Percentiles rank a stretch among this genome's conserved stretches.
These are phyloP conservation scores for Pseudognaphalium luteoalbum DNA, from an alignment of 129 eudicot species.

Conservation along the genomic window DNA sequence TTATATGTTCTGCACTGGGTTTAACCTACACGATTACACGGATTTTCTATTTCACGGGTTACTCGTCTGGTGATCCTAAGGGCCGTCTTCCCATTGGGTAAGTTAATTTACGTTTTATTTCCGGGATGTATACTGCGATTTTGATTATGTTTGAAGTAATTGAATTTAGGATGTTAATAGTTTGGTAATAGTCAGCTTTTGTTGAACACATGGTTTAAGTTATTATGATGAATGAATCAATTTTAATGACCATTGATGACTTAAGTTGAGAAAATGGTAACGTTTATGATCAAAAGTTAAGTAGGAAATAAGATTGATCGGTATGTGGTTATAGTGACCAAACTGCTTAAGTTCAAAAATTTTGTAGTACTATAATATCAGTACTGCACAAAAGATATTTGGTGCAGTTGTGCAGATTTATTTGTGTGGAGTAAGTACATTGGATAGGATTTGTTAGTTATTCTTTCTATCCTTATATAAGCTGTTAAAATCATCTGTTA, in stretches of 20 bases:
- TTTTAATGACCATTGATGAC: neutral
- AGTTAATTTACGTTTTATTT: slow-evolving; percentile 4
- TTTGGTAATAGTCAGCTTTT: no score
- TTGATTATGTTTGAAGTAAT: neutral
- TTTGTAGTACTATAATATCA: neutral
- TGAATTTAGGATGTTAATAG: neutral
- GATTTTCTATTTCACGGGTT: slow-evolving; percentile 81
- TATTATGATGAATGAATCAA: neutral
- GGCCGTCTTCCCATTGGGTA: slow-evolving; percentile 76
- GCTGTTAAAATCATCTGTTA: neutral
- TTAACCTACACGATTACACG: slow-evolving; percentile 45
- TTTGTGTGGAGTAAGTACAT: neutral
- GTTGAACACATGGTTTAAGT: neutral
- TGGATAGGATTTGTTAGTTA: neutral
- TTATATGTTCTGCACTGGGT: slow-evolving; percentile 53
- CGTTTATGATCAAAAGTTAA: neutral
- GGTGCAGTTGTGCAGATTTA: neutral
- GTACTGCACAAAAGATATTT: neutral
- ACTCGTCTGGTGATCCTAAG: slow-evolving; percentile 70
- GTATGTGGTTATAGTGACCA: neutral
- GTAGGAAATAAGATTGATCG: neutral
- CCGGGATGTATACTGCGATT: neutral
- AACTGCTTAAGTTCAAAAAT: slow-evolving; percentile 1
- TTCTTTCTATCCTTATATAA: neutral
- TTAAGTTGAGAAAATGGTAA: neutral